These are phyloP conservation scores for Starmera caribaea DNA, from an alignment of 805 yeast species.

Conservation along the genomic window DNA sequence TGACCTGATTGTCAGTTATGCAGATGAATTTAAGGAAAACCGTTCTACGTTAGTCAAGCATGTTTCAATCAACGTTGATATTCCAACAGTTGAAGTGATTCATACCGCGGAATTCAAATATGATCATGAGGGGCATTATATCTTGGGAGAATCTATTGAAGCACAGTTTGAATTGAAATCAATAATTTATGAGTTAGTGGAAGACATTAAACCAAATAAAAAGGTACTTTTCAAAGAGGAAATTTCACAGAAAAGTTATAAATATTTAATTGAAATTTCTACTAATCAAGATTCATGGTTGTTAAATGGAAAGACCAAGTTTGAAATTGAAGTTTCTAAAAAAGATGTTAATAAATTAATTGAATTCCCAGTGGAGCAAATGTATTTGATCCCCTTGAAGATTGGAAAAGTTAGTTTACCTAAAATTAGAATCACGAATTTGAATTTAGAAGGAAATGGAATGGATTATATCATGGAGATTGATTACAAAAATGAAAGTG, in stretches of 20 bases:
- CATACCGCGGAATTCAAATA: constrained; percentile 42
- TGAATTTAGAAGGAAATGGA: constrained; percentile 20
- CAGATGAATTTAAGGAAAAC: constrained; percentile 1
- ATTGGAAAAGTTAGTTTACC: constrained; percentile 71
- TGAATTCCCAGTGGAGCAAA: constrained; percentile 15
- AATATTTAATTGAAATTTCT: constrained; percentile 36
- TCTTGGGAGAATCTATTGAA: constrained; percentile 57
- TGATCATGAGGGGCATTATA: constrained; percentile 30
- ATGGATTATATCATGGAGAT: constrained; percentile 39
- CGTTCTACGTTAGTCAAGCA: neutral
- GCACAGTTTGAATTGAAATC: constrained; percentile 35
- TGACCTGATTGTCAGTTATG: neutral
- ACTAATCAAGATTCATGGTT: constrained; percentile 68
- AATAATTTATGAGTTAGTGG: constrained; percentile 12
- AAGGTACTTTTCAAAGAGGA: constrained; percentile 15
- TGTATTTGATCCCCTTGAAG: constrained; percentile 63
- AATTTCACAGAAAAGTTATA: constrained; percentile 6
- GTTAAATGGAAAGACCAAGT: constrained; percentile 59
- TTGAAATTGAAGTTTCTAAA: constrained; percentile 26
- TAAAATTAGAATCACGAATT: constrained; percentile 35
- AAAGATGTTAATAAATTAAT: constrained; percentile 4
- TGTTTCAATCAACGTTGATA: constrained; percentile 45
- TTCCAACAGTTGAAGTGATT: constrained; percentile 51
- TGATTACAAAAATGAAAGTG: constrained; percentile 59
- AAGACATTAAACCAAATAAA: constrained; percentile 5